Evolutionary conservation across 768 basidiomycete genomes (phyloP).

Genomic region (Lentinula lateritia): DNA sequence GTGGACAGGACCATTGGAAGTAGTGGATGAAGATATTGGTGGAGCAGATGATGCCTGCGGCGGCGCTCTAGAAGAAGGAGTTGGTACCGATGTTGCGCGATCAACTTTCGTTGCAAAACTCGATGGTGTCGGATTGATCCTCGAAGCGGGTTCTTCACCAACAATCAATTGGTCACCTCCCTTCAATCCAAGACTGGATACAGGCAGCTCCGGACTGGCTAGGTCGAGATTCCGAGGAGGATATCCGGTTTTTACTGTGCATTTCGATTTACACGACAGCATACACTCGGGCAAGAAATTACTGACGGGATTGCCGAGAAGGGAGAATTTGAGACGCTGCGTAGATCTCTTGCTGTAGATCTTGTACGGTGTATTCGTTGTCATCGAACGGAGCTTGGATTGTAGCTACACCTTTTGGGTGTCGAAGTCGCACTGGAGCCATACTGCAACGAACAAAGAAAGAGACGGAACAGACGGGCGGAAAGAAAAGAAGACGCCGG

Average conservation of each 20-base stretch:
- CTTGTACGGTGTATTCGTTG: slow-evolving; percentile 55
- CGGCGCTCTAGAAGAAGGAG: slow-evolving; percentile 17
- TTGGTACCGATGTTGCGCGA: slow-evolving; percentile 1
- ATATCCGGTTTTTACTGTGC: slow-evolving; percentile 75
- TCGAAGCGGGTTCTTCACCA: slow-evolving; percentile 26
- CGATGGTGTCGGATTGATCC: slow-evolving; percentile 6
- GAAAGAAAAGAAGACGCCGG: neutral
- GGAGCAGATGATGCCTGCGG: slow-evolving; percentile 17
- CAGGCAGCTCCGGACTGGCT: slow-evolving; percentile 58
- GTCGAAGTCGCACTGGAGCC: slow-evolving; percentile 74
- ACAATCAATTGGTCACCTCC: slow-evolving; percentile 87
- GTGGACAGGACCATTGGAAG: slow-evolving; percentile 41
- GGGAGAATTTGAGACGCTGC: slow-evolving; percentile 64
- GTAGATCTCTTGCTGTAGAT: slow-evolving; percentile 72
- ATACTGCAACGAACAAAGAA: slow-evolving; percentile 25
- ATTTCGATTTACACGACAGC: neutral
- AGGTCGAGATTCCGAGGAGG: slow-evolving; percentile 72
- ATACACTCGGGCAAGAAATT: neutral
- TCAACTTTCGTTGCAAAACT: slow-evolving; percentile 8
- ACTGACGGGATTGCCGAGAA: slow-evolving; percentile 73
- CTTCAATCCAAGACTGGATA: slow-evolving; percentile 72
- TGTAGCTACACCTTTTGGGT: slow-evolving; percentile 80
- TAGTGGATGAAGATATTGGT: slow-evolving; percentile 13
- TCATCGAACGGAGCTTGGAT: slow-evolving; percentile 60
- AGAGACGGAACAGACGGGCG: neutral